Evolutionary conservation across 805 yeast genomes (phyloP).

Genomic region (Debaryomyces tyrocola): DNA sequence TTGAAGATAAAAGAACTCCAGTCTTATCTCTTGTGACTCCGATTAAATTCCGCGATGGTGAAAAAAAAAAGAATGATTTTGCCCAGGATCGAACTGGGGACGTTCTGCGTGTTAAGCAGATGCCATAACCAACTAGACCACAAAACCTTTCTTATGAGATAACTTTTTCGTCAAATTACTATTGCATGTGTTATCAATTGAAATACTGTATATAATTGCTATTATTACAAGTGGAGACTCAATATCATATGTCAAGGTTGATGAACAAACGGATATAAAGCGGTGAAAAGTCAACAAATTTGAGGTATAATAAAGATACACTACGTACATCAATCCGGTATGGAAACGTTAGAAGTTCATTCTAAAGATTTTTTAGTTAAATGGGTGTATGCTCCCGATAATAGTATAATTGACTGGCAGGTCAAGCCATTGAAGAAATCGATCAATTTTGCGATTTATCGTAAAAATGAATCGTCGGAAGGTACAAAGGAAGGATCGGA

Average conservation of each 20-base stretch:
- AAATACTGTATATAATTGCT: too few relatives aligned
- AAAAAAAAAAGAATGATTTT: slow-evolving; percentile 60
- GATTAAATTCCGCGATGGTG: neutral
- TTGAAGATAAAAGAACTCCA: too few relatives aligned
- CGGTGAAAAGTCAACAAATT: too few relatives aligned
- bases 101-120: slow-evolving; percentile 99
- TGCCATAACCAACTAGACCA: slow-evolving; percentile 99
- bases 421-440: slow-evolving; percentile 65
- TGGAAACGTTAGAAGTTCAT: slow-evolving; percentile 92
- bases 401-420: slow-evolving; percentile 71
- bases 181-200: too few relatives aligned
- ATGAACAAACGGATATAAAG: too few relatives aligned
- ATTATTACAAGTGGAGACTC: too few relatives aligned
- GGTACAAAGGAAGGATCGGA: neutral
- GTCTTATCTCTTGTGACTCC: too few relatives aligned
- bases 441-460: slow-evolving; percentile 41
- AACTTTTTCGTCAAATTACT: too few relatives aligned
- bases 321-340: slow-evolving; percentile 18
- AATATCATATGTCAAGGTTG: too few relatives aligned
- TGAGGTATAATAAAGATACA: too few relatives aligned
- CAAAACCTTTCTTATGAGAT: slow-evolving; percentile 22
- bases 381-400: slow-evolving; percentile 81
- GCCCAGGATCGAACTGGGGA: slow-evolving; percentile 99
- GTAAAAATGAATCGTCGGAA: slow-evolving; percentile 23
- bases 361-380: slow-evolving; percentile 86